Percentiles rank a stretch among this genome's conserved stretches.
Evolutionary conservation across 169 alveolate species (phyloP).

Genomic region (Plasmodium cynomolgi): DNA sequence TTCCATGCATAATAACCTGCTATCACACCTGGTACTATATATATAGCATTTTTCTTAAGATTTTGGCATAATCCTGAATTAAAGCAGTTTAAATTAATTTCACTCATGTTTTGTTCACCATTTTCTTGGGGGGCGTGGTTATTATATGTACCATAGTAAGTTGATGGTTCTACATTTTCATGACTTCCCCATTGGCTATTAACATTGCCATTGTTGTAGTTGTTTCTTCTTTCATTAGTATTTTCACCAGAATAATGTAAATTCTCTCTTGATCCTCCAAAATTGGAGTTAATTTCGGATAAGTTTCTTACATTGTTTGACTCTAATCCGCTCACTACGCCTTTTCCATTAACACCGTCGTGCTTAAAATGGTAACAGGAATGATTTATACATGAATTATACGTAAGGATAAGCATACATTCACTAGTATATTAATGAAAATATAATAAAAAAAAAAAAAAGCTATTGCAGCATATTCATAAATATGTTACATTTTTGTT

Average conservation of each 20-base stretch:
- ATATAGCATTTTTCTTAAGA: background rate
- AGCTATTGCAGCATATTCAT: background rate
- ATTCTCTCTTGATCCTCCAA: background rate
- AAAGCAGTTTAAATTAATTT: background rate
- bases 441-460: background rate
- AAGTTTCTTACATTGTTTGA: background rate
- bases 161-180: background rate
- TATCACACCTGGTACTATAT: background rate
- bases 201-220: background rate
- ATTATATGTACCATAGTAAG: background rate
- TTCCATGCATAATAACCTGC: conserved; percentile 22
- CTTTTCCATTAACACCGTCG: background rate
- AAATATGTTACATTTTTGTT: background rate
- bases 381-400: background rate
- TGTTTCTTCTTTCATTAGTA: background rate
- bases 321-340: background rate
- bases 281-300: background rate
- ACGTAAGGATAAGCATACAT: background rate
- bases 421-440: background rate
- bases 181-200: background rate
- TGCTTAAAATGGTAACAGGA: background rate
- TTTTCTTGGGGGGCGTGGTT: background rate
- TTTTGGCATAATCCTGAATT: background rate
- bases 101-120: background rate
- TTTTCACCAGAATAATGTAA: background rate